Percentiles rank a stretch among this genome's conserved stretches.
Conservation (phyloP, 192 early-diverging fungal genomes). For the Coemansia sp. region DNA sequence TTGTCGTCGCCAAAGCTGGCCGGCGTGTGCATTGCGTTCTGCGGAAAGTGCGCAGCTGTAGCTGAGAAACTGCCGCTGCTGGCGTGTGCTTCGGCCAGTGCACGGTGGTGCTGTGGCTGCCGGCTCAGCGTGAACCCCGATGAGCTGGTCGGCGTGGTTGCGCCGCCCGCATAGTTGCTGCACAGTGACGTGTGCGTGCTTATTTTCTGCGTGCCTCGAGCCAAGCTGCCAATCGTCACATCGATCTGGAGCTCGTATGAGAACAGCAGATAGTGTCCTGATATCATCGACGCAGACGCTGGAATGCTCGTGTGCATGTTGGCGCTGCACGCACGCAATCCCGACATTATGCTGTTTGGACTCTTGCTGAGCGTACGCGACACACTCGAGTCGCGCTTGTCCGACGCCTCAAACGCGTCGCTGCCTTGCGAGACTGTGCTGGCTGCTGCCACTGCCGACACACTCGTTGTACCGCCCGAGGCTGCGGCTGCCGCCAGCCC, state of each 20-base stretch:
- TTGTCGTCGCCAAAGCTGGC: constrained; percentile 20
- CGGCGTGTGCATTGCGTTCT: constrained; percentile 11
- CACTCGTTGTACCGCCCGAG: constrained; percentile 2
- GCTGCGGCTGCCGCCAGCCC: constrained; percentile 39
- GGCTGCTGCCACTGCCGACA: neutral
- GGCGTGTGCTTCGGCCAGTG: constrained; percentile 18
- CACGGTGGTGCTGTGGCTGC: constrained; percentile 8
- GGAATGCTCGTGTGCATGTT: constrained; percentile 48
- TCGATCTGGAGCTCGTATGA: constrained; percentile 49
- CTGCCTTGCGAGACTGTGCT: constrained; percentile 12
- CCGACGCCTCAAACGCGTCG: constrained; percentile 8
- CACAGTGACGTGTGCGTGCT: constrained; percentile 41
- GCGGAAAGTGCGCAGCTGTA: constrained; percentile 32
- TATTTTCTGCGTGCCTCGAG: constrained; percentile 33
- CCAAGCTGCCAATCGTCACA: constrained; percentile 39
- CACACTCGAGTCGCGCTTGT: constrained; percentile 19
- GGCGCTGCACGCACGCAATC: constrained; percentile 40
- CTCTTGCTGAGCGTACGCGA: constrained; percentile 27
- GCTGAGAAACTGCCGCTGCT: constrained; percentile 26
- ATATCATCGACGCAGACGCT: constrained; percentile 21
- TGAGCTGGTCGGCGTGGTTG: constrained; percentile 20
- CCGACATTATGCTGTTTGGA: constrained; percentile 19
- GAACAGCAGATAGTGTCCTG: constrained; percentile 48
- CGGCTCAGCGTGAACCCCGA: constrained; percentile 9
- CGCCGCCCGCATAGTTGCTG: neutral